Base-by-base conservation (phyloP, 2,329 filamentous ascomycete genomes). In the Stemphylium vesicarium region DNA sequence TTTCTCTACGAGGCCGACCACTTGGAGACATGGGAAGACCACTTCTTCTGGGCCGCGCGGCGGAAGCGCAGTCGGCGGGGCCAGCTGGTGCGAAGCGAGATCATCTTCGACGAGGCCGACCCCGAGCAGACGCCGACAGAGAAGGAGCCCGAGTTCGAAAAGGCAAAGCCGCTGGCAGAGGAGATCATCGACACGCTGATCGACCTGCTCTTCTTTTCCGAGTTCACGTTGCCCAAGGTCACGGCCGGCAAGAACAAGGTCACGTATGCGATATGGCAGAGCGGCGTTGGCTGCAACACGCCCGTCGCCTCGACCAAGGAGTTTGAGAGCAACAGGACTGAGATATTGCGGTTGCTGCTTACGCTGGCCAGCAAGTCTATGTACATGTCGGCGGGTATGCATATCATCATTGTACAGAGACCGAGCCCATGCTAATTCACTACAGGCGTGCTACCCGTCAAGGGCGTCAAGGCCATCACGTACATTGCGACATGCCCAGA, bases 231-330 rank as follows among this genome's bases (percentile, higher is more conserved):
- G 13, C 91, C 94, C 9, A 85, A 82, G 53, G 84, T 90, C 37
- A 82, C 86, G 12, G 83, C 87, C 52, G 85, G 86, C 49, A 92
- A 89, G 70, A 84, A 85, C 59, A 96, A 95, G 74, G 90, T 97
- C 51, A 90, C 89, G 7, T 96, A 95, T 77, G 89, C 92, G 49
- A 98, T 99, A 72, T 99, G 95, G 95, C 92, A 97, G 78, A 98
- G 91, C 71, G 95, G 95, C 42, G 94, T 99, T 26, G 95, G 95
- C 12, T 98, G 94, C 80, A 96, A 96, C 75, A 91, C 90, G 13
- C 86, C 92, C 4, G 87, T 96, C 65, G 88, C 88, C 9, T 94
- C 92, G 3, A 97, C 88, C 47, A 96, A 92, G 74, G 93, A 98
- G 68, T 89, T 91, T 54, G 95, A 99, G 78, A 96, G 84, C 78